Evolutionary conservation across 768 basidiomycete genomes (phyloP).

Genomic region (Mycena floridula): DNA sequence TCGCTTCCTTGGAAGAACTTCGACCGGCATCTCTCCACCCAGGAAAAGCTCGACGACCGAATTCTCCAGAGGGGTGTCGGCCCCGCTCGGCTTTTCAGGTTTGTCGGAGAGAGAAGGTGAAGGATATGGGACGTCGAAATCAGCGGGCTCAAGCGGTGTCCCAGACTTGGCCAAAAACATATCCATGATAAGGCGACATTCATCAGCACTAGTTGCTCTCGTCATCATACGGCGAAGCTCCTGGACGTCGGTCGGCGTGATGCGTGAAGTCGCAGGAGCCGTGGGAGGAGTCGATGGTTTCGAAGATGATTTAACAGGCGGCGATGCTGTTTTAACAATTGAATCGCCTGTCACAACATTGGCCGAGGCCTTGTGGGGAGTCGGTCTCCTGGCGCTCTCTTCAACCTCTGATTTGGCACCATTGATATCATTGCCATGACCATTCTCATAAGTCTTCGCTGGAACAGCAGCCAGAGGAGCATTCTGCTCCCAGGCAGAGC

Average conservation of each 20-base stretch:
- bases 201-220: constrained; percentile 67
- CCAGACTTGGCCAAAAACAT: constrained; percentile 71
- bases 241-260: constrained; percentile 32
- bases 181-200: constrained; percentile 81
- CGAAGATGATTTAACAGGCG: constrained; percentile 26
- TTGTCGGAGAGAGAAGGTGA: constrained; percentile 30
- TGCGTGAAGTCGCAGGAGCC: neutral
- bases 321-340: neutral
- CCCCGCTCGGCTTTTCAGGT: constrained; percentile 7
- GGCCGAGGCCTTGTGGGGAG: neutral
- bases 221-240: constrained; percentile 66
- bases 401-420: neutral
- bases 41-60: constrained; percentile 43
- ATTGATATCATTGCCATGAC: neutral
- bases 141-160: constrained; percentile 26
- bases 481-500: constrained; percentile 20
- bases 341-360: neutral
- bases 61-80: constrained; percentile 36
- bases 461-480: neutral
- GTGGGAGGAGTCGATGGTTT: neutral
- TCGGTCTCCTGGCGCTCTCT: neutral
- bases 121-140: constrained; percentile 24
- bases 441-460: neutral
- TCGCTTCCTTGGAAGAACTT: neutral
- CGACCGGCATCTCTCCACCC: constrained; percentile 15